A percentile compares a stretch with the other conserved stretches of the same genome.
phyloP scores from a whole-genome alignment of 2,329 filamentous ascomycete genomes.

The Apiospora marii region DNA sequence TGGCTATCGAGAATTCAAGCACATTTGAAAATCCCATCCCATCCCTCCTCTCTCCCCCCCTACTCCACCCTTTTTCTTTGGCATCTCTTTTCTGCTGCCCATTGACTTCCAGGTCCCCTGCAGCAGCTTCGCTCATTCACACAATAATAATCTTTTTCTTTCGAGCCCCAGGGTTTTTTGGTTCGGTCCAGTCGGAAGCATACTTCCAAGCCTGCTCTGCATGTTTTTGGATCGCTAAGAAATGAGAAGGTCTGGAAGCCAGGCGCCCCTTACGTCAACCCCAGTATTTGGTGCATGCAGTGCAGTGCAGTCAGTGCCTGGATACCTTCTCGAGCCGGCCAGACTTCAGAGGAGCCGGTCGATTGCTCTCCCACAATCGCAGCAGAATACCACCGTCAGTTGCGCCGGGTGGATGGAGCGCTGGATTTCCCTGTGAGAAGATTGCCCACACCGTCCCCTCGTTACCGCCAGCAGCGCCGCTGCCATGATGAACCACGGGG shows the following conservation, averaged over 20 bases:
- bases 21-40: constrained; percentile 23
- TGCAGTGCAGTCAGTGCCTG: background rate
- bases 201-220: background rate
- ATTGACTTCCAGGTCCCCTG: constrained; percentile 16
- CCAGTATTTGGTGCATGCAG: constrained; percentile 14
- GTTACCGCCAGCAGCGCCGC: constrained; percentile 9
- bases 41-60: background rate
- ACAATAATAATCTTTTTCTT: background rate
- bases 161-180: background rate
- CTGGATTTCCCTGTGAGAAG: background rate
- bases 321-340: background rate
- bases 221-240: background rate
- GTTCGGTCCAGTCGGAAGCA: constrained; percentile 4
- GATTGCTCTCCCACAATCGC: background rate
- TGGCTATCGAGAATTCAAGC: constrained; percentile 23
- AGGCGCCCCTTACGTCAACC: constrained; percentile 14
- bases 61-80: constrained; percentile 16
- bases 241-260: constrained; percentile 17
- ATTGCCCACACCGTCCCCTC: background rate
- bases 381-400: background rate
- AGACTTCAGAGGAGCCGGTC: background rate
- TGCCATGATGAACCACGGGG: constrained; percentile 20
- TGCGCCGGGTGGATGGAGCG: background rate
- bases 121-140: constrained; percentile 1
- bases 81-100: constrained; percentile 18